These are phyloP conservation scores for Hemisphaericaspora subhashii DNA, from an alignment of 1,139 yeast species.

Conservation along the genomic window DNA sequence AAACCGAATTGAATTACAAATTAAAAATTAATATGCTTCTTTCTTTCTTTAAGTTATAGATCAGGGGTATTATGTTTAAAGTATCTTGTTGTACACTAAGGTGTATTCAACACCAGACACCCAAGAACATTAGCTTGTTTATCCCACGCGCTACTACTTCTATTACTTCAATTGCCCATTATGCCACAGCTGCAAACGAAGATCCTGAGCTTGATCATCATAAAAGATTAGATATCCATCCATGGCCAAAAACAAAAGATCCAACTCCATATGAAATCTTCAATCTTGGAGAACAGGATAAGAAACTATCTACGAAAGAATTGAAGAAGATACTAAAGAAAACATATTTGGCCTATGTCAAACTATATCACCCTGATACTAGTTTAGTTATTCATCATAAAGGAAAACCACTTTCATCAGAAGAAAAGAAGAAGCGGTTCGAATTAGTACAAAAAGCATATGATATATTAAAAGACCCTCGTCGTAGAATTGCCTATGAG, in stretches of 20 bases:
- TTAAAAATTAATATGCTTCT: no score
- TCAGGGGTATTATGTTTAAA: no score
- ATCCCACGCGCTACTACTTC: neutral
- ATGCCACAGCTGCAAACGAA: constrained; percentile 1
- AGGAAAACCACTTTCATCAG: constrained; percentile 29
- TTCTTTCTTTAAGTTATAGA: no score
- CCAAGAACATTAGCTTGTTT: neutral
- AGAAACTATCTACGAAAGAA: constrained; percentile 19
- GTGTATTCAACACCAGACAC: neutral
- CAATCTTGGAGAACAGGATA: constrained; percentile 29
- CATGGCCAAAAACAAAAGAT: constrained; percentile 58
- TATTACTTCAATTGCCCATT: neutral
- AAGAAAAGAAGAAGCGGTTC: constrained; percentile 58
- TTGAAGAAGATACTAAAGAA: constrained; percentile 50
- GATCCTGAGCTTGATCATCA: constrained; percentile 13
- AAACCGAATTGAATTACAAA: no score
- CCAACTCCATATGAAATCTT: constrained; percentile 82
- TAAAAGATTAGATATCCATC: constrained; percentile 16
- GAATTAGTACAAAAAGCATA: constrained; percentile 75
- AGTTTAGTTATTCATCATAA: constrained; percentile 27
- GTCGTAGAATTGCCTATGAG: constrained; percentile 35
- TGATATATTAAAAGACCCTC: constrained; percentile 61
- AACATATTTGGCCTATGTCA: constrained; percentile 65
- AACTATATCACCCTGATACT: constrained; percentile 86
- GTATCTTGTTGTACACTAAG: neutral